phyloP scores from a whole-genome alignment of 768 basidiomycete genomes.

The Lyophyllum semitale region DNA sequence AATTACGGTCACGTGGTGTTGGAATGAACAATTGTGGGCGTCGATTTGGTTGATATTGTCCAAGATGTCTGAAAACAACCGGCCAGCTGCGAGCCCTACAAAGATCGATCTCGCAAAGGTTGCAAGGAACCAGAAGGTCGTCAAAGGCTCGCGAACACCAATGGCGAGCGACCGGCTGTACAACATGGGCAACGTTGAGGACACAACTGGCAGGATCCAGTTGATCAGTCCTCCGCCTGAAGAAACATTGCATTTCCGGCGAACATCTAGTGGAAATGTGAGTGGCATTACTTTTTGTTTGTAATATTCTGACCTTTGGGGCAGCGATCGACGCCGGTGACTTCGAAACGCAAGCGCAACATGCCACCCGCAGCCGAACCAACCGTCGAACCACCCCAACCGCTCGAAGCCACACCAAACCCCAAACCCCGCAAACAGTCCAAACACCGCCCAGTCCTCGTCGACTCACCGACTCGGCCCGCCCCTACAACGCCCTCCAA shows the following conservation, averaged over 20 bases:
- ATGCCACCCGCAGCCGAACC: conserved; percentile 19
- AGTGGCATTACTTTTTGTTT: conserved; percentile 12
- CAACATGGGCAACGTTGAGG: conserved; percentile 12
- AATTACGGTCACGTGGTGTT: conserved; percentile 24
- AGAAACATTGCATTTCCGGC: conserved; percentile 41
- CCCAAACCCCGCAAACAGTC: conserved; percentile 60
- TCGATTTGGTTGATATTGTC: conserved; percentile 4
- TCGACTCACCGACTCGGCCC: conserved; percentile 30
- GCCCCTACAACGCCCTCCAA: conserved; percentile 19
- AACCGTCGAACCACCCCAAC: conserved; percentile 21
- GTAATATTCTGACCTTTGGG: conserved; percentile 4
- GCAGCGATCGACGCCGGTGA: conserved; percentile 20
- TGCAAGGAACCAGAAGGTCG: not conserved
- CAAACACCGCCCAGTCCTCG: conserved; percentile 16
- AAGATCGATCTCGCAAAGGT: conserved; percentile 5
- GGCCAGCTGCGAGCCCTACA: not conserved
- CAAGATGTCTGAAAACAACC: conserved; percentile 11
- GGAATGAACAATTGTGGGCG: conserved; percentile 8
- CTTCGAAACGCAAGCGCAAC: conserved; percentile 42
- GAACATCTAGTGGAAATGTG: conserved; percentile 10
- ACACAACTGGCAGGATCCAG: conserved; percentile 23
- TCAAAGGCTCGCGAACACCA: conserved; percentile 4
- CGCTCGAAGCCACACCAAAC: conserved; percentile 53
- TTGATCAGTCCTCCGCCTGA: conserved; percentile 67
- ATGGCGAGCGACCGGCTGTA: conserved; percentile 22